phyloP scores from a whole-genome alignment of 768 basidiomycete genomes.

The Coprinopsis marcescibilis region DNA sequence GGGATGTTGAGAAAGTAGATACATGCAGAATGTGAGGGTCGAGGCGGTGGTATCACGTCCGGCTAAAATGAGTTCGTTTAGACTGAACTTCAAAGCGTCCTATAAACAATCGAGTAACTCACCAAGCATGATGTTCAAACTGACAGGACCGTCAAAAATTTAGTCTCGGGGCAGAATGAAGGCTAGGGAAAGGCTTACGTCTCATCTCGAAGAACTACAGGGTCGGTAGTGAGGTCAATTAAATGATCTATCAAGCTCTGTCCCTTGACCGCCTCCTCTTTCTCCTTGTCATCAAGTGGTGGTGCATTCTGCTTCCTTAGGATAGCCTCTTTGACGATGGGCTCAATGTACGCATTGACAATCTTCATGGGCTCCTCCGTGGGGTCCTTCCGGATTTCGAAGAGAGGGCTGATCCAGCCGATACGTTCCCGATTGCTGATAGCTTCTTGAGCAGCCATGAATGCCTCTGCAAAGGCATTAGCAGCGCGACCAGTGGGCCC shows the following conservation, averaged over 20 bases:
- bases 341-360: constrained; percentile 47
- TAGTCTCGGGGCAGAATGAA: background rate
- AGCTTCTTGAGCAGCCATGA: constrained; percentile 40
- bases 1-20: constrained; percentile 48
- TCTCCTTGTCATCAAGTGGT: constrained; percentile 21
- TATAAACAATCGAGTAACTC: background rate
- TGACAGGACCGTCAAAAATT: constrained; percentile 7
- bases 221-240: constrained; percentile 42
- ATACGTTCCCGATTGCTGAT: constrained; percentile 37
- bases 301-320: constrained; percentile 27
- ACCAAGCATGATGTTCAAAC: constrained; percentile 43
- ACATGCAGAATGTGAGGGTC: constrained; percentile 37
- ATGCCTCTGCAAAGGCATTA: constrained; percentile 43
- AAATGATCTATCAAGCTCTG: constrained; percentile 53
- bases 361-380: constrained; percentile 44
- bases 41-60: constrained; percentile 43
- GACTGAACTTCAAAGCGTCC: background rate
- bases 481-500: constrained; percentile 25
- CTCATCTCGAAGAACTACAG: constrained; percentile 43
- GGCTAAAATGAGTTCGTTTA: constrained; percentile 18
- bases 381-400: constrained; percentile 43
- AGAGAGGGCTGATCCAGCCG: constrained; percentile 49
- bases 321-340: constrained; percentile 46
- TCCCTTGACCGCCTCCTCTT: constrained; percentile 30
- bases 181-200: constrained; percentile 23